These are phyloP conservation scores for Talinum fruticosum DNA, from an alignment of 148 eudicot species.

Conservation along the genomic window DNA sequence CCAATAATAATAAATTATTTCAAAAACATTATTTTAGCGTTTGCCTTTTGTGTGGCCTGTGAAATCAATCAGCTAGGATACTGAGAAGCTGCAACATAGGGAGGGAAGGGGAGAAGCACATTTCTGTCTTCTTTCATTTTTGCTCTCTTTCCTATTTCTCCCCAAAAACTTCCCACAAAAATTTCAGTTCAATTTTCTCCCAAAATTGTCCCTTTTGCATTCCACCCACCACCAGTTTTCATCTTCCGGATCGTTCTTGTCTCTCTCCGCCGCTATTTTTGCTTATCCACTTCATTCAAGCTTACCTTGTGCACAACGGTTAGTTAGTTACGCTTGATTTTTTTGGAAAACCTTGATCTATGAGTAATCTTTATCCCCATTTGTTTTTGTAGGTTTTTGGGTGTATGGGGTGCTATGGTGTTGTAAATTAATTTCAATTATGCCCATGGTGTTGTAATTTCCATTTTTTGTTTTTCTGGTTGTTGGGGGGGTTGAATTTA, in stretches of 20 bases:
- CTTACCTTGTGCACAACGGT: not conserved
- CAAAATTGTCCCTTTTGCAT: slow-evolving; percentile 1
- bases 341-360: not conserved
- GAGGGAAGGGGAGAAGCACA: not conserved
- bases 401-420: not conserved
- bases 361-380: not conserved
- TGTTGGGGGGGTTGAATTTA: not conserved
- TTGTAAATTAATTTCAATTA: not conserved
- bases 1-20: not conserved
- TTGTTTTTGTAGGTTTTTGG: not conserved
- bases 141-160: slow-evolving; percentile 8
- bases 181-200: not conserved
- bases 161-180: not conserved
- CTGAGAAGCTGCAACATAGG: not conserved
- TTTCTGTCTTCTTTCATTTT: slow-evolving; percentile 19
- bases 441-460: not conserved
- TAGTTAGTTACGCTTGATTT: not conserved
- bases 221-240: slow-evolving; percentile 21
- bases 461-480: not conserved
- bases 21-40: not conserved
- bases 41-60: slow-evolving; percentile 21
- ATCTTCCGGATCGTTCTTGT: slow-evolving; percentile 17
- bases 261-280: not conserved
- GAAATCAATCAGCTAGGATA: slow-evolving; percentile 12
- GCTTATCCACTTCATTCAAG: not conserved